Evolutionary conservation across 176 grass and related monocot species (phyloP), one percentile per base, ranked within the genome.

Genomic region (Zoysia japonica): DNA sequence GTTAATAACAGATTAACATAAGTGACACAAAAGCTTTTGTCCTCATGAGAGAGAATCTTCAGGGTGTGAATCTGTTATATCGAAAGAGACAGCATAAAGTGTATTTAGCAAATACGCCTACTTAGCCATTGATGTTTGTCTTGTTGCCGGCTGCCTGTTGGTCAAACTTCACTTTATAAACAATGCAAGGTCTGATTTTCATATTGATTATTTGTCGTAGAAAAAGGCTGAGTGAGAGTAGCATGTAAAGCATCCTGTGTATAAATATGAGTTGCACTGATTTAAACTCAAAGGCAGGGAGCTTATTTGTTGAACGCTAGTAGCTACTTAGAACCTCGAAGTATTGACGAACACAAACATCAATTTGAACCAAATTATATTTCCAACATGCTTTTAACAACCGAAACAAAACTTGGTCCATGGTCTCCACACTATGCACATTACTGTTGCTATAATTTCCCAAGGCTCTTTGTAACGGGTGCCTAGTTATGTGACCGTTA

Each of bases 1-100:
- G 54, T 64, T 63, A 85, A 55, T 55, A 81, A 85, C 28, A 81
- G 78, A 44, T 28, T 28, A 28, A 28, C 28, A 28, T 28, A 28
- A 28, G 61, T 65, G 77, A 77, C 55, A 35, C 35, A 61, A 84
- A 87, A 67, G 80, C 70, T 78, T 52, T 66, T 65, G 47, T 40
- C 59, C 39, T 80, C 51, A 76, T 72, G 66, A 60, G 65, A 88
- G 82, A 88, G 82, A 85, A 81, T 89, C 66, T 85, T 83, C 57
- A 72, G 57, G 59, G 43, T 66, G 59, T 72, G 82, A 77, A 77
- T 85, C 72, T 77, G 78, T 85, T 81, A 67, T 44, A 59, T 89
- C 19, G 66, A 65, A 52, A 81, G 81, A 85, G 78, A 72, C 87
- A 77, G 14, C 78, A 45, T 77, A 89, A 77, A 85, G 59, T 67